Percentiles rank a stretch among this genome's conserved stretches.
Conservation (phyloP, 2,329 filamentous ascomycete genomes). For the Colletotrichum lentis region DNA sequence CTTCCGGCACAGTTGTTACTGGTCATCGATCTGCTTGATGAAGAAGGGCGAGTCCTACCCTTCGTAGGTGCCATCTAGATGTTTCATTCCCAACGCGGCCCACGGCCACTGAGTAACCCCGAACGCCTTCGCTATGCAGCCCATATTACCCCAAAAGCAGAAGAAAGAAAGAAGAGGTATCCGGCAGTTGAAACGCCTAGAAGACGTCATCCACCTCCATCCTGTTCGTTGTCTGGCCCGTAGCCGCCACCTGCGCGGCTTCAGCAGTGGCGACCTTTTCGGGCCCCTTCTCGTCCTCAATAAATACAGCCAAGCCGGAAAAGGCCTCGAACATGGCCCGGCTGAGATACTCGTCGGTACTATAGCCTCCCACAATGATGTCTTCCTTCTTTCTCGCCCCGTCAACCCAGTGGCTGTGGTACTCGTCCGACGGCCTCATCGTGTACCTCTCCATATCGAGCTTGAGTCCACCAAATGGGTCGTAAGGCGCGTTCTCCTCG, state of each 20-base stretch:
- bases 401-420: conserved; percentile 79
- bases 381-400: conserved; percentile 69
- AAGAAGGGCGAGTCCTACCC: neutral
- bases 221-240: conserved; percentile 46
- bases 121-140: conserved; percentile 45
- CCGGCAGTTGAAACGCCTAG: neutral
- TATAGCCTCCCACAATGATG: conserved; percentile 82
- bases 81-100: neutral
- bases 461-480: conserved; percentile 82
- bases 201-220: conserved; percentile 59
- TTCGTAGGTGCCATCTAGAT: neutral
- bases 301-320: conserved; percentile 84
- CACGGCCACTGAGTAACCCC: neutral
- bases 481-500: conserved; percentile 78
- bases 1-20: neutral
- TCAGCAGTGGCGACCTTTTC: conserved; percentile 49
- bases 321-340: conserved; percentile 89
- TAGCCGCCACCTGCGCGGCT: conserved; percentile 48
- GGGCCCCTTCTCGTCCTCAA: conserved; percentile 75
- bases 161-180: conserved; percentile 6
- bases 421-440: conserved; percentile 65
- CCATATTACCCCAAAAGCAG: conserved; percentile 9
- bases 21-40: neutral
- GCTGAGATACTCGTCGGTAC: conserved; percentile 80
- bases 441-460: conserved; percentile 75